Evolutionary conservation across 805 yeast genomes (phyloP).

Genomic region (Jamesozyma spencerorum): DNA sequence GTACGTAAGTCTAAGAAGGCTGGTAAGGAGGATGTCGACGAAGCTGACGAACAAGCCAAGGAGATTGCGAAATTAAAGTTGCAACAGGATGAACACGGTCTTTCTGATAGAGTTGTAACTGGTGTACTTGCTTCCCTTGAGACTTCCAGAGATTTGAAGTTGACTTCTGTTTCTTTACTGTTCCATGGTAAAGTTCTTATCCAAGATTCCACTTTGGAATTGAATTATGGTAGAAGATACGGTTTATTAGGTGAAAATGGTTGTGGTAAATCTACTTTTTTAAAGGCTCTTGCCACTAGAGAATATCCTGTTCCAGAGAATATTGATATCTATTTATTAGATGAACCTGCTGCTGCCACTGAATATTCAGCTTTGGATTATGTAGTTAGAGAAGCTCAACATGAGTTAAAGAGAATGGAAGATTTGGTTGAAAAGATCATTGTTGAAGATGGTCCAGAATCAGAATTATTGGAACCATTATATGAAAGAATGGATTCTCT

Average conservation of each 20-base stretch:
- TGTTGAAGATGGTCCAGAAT: slow-evolving; percentile 90
- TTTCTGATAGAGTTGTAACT: slow-evolving; percentile 94
- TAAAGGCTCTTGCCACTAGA: slow-evolving; percentile 88
- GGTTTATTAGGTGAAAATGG: slow-evolving; percentile 98
- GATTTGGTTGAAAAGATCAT: slow-evolving; percentile 82
- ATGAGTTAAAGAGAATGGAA: slow-evolving; percentile 83
- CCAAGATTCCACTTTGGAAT: slow-evolving; percentile 85
- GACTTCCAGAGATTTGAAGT: slow-evolving; percentile 89
- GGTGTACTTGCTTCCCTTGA: slow-evolving; percentile 87
- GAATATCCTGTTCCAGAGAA: slow-evolving; percentile 91
- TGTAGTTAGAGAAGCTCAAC: slow-evolving; percentile 94
- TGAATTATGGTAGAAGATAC: slow-evolving; percentile 95
- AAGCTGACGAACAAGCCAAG: slow-evolving; percentile 54
- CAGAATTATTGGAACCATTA: slow-evolving; percentile 70
- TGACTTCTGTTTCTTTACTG: slow-evolving; percentile 79
- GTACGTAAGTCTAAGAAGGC: slow-evolving; percentile 35
- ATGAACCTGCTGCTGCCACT: slow-evolving; percentile 95
- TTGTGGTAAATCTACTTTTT: slow-evolving; percentile 94
- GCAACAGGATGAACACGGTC: slow-evolving; percentile 88
- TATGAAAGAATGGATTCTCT: slow-evolving; percentile 92
- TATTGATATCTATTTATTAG: slow-evolving; percentile 84
- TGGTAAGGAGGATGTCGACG: slow-evolving; percentile 37
- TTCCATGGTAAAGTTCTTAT: slow-evolving; percentile 96
- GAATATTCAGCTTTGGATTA: slow-evolving; percentile 89
- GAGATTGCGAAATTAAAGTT: slow-evolving; percentile 79